Conservation (phyloP, 2,329 filamentous ascomycete species). For the Fusarium nanum region DNA sequence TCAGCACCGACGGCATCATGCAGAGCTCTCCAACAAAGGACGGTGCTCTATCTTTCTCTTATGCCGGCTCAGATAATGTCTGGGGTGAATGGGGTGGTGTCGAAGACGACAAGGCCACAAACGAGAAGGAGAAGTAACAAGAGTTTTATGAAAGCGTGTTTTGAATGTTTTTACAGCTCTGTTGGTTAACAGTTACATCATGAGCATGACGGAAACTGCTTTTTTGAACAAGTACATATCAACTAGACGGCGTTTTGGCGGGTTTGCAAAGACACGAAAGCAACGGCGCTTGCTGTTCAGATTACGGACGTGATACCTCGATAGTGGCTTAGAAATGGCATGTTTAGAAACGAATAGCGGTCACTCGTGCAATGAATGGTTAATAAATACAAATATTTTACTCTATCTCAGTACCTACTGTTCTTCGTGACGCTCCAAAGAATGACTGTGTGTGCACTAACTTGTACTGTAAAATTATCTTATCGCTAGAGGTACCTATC, state of each 20-base stretch:
- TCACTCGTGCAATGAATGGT: neutral
- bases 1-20: conserved; percentile 61
- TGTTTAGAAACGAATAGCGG: conserved; percentile 7
- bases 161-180: conserved; percentile 29
- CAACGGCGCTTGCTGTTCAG: conserved; percentile 20
- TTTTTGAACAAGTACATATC: conserved; percentile 22
- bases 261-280: conserved; percentile 3
- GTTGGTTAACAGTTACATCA: conserved; percentile 35
- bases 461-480: conserved; percentile 5
- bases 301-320: conserved; percentile 33
- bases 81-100: conserved; percentile 49
- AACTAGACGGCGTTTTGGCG: conserved; percentile 37
- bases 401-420: neutral
- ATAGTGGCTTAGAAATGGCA: conserved; percentile 2
- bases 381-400: neutral
- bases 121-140: conserved; percentile 37
- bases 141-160: conserved; percentile 18
- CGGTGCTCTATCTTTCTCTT: conserved; percentile 47
- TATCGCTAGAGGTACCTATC: neutral
- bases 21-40: conserved; percentile 61
- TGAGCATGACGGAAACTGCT: conserved; percentile 25
- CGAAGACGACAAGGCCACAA: conserved; percentile 25
- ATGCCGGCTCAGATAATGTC: conserved; percentile 45
- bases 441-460: neutral
- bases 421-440: neutral